Conservation (phyloP, 2,329 filamentous ascomycete genomes). For the Zopfia rhizophila region DNA sequence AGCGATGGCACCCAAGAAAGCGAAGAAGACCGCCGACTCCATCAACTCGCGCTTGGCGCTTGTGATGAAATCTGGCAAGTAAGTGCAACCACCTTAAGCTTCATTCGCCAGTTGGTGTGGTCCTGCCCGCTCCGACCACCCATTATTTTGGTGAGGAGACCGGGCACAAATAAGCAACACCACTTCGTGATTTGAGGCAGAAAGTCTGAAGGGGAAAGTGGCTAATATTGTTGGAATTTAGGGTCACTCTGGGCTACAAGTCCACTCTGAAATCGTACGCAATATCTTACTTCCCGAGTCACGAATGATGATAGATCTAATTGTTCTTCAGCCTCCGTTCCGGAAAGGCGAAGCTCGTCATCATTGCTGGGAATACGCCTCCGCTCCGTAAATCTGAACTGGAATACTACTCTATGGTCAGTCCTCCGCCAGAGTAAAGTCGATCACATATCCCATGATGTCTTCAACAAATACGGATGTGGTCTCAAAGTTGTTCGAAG, state of each 20-base stretch:
- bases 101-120: too few species aligned
- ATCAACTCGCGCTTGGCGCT: slow-evolving; percentile 75
- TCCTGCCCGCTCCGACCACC: too few species aligned
- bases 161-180: not conserved
- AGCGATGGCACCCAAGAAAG: slow-evolving; percentile 78
- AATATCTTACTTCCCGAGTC: not conserved
- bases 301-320: slow-evolving; percentile 3
- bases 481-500: too few species aligned
- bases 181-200: slow-evolving; percentile 20
- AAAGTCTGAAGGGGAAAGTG: too few species aligned
- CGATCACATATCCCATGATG: not conserved
- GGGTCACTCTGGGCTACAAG: slow-evolving; percentile 91
- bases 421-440: too few species aligned
- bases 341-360: slow-evolving; percentile 98
- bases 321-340: slow-evolving; percentile 76
- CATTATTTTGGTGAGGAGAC: too few species aligned
- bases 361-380: slow-evolving; percentile 94
- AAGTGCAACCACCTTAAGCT: slow-evolving; percentile 44
- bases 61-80: slow-evolving; percentile 75
- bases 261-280: slow-evolving; percentile 79
- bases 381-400: slow-evolving; percentile 98
- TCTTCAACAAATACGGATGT: too few species aligned
- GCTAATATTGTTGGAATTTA: slow-evolving; percentile 39
- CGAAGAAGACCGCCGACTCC: slow-evolving; percentile 85
- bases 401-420: slow-evolving; percentile 71